phyloP scores from a whole-genome alignment of 768 basidiomycete genomes.

The Pleurotus citrinopileatus region DNA sequence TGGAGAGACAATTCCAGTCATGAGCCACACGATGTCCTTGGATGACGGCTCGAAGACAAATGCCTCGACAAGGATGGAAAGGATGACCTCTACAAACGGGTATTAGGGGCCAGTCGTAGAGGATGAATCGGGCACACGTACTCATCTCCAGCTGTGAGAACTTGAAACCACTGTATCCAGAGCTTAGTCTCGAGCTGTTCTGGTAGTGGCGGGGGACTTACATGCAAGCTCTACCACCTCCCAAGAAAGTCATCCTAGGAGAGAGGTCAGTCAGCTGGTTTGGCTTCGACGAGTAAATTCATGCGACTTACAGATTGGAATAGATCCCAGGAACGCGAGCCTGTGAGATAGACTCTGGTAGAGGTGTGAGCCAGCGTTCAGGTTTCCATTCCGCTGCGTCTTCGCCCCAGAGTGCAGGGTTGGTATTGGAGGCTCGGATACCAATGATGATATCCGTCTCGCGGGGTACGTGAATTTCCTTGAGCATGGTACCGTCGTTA shows the following conservation, averaged over 20 bases:
- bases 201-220: conserved; percentile 21
- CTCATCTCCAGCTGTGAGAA: conserved; percentile 44
- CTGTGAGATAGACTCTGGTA: conserved; percentile 30
- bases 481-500: conserved; percentile 22
- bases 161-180: conserved; percentile 34
- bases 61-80: conserved; percentile 19
- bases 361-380: conserved; percentile 37
- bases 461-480: conserved; percentile 24
- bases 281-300: background rate
- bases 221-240: conserved; percentile 45
- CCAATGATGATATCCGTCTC: conserved; percentile 25
- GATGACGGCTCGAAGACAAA: background rate
- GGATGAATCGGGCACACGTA: no score
- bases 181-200: background rate
- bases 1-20: background rate
- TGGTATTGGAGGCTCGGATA: conserved; percentile 30
- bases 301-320: conserved; percentile 28
- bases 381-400: conserved; percentile 45
- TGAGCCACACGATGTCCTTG: background rate
- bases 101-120: background rate
- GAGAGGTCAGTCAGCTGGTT: background rate
- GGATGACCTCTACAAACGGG: conserved; percentile 25
- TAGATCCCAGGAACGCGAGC: conserved; percentile 33
- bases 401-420: conserved; percentile 36
- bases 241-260: conserved; percentile 39